Base-by-base conservation (phyloP, 257 asterid species). In the Primulina huaijiensis region DNA sequence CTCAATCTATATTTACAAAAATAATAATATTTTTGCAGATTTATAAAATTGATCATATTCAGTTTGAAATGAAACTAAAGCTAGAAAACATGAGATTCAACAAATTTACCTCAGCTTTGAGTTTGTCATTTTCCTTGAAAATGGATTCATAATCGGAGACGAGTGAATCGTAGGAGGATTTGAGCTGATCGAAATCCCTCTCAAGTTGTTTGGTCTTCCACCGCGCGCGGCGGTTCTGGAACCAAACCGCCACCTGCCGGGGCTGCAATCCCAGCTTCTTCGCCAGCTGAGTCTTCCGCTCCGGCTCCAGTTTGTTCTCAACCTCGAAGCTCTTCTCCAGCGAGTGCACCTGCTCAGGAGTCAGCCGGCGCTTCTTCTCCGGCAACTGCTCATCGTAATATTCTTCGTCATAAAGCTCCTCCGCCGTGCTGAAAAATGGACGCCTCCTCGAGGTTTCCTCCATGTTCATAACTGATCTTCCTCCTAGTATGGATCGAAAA, bases 161-260 rank as follows among this genome's bases (percentile, higher is more conserved):
- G 70, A 93, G 97, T 55, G 97, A 86, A 38, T 93, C 96, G 53
- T 86, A 93, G 21, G 96, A 85, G 69, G 97, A 85, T 70, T 91
- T 90, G 33, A 93, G 94, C 72, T 87, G 89, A 82, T 89, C 96
- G 43, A 84, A 93, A 60, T 93, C 99, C 80, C 88, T 87, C 81
- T 93, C 99, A 0, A 93, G 91, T 85, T 89, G 96, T 76, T 91
- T 93, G 50, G 96, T 89, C 90, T 93, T 93, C 96, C 97, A 93
- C 79, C 99, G 82, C 4, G 99, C 99, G 12, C 99, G 99, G 81
- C 99, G 99, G 90, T 93, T 93, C 78, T 93, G 99, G 84, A 93
- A 93, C 99, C 99, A 93, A 62, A 93, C 95, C 23, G 99, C 99
- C 86, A 93, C 99, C 91, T 93, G 99, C 67, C 99, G 71, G 27